Base-by-base conservation (phyloP, 495 filamentous ascomycete species). In the Penicillium soppii region DNA sequence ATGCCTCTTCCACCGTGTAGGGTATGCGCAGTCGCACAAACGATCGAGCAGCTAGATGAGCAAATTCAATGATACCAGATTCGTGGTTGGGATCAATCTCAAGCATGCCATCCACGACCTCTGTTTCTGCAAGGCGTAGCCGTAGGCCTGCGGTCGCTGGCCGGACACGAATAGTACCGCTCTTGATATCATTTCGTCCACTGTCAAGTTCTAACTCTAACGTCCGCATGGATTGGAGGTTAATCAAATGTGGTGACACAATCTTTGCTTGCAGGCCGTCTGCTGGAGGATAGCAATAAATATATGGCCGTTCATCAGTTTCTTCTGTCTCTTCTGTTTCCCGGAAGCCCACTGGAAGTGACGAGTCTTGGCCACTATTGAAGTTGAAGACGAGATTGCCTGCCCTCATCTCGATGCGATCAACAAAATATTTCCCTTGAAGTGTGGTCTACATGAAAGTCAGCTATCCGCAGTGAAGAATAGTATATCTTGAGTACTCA, bases 71-170 rank as follows among this genome's bases (percentile, higher is more conserved):
- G 29, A 79, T 67, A 1, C 90, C 90, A 15, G 84, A 77, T 41
- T 86, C 82, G 7, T 75, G 71, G 47, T 81, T 86, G 10, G 82
- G 77, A 0, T 74, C 74, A 7, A 81, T 65, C 7, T 72, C 62
- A 5, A 86, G 60, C n/a, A 74, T 67, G 1, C 80, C 77, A 35
- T 79, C 74, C 3, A 85, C 65, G 25, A 85, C 68, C 39, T 80
- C 75, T 1, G 85, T 75, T 55, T 92, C 85, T 29, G 83, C 81
- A 36, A 87, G 92, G 48, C 90, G 81, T 12, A 99, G 76, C 35
- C 95, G 79, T 26, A 99, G 69, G 0, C 95, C 95, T 20, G 92
- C 94, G 3, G 95, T 92, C 4, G 87, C 90, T 51, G 91, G 81
- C 57, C 85, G 82, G 22, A 97, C 73, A 26, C 85, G 83, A 44